Percentiles rank a stretch among this genome's conserved stretches.
Conservation (phyloP, 495 filamentous ascomycete species). For the Talaromyces stipitatus region DNA sequence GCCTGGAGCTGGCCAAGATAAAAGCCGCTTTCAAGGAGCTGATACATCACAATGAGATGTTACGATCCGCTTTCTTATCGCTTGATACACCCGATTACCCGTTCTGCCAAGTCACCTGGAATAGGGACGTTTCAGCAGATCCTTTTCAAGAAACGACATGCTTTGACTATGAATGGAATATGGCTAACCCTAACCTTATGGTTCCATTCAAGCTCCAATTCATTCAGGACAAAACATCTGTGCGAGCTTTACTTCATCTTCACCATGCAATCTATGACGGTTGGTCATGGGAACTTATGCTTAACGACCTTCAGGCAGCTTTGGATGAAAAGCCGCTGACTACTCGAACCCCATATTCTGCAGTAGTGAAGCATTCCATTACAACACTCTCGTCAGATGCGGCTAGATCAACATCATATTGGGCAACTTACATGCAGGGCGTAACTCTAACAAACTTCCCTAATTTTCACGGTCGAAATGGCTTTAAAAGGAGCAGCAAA, state of each 20-base stretch:
- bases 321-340: conserved; percentile 16
- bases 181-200: conserved; percentile 37
- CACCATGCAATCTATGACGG: conserved; percentile 80
- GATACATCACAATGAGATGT: conserved; percentile 50
- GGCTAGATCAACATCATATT: conserved; percentile 52
- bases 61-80: conserved; percentile 62
- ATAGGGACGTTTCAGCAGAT: conserved; percentile 23
- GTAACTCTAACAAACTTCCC: conserved; percentile 22
- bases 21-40: conserved; percentile 38
- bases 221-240: conserved; percentile 9
- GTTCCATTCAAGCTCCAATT: conserved; percentile 53
- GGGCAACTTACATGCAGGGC: conserved; percentile 48
- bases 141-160: conserved; percentile 31
- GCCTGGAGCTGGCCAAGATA: conserved; percentile 21
- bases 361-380: conserved; percentile 25
- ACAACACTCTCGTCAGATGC: conserved; percentile 27
- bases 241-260: conserved; percentile 41
- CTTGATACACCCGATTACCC: conserved; percentile 31
- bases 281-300: conserved; percentile 70
- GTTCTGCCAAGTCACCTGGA: conserved; percentile 59
- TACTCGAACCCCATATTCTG: conserved; percentile 18
- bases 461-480: conserved; percentile 15
- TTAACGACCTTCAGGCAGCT: conserved; percentile 49
- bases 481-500: conserved; percentile 7
- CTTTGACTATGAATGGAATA: conserved; percentile 17